Base-by-base conservation (phyloP, 805 yeast species). In the Yamadazyma laniorum region DNA sequence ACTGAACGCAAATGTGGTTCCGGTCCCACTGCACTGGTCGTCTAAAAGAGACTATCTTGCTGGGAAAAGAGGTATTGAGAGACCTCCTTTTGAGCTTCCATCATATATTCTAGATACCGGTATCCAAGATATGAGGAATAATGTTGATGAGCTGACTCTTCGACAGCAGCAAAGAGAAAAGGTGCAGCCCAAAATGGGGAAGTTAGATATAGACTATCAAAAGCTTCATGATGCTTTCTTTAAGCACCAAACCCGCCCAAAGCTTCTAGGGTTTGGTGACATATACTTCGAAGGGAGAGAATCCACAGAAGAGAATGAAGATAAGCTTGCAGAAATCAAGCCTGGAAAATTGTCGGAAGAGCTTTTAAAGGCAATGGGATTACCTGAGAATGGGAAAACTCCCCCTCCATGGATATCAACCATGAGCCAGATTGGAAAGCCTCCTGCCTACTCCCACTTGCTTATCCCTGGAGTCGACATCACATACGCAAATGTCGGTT, bases 151-250 rank as follows among this genome's bases (percentile, higher is more conserved):
- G 14, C 64, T 75, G 11, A 70, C 80, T 1, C 55, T 88, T 48
- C 80, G 84, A 53, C 93, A 85, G 51, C 72, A 75, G 52, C 82
- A 82, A 57, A 72, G 97, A 45, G 91, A 85, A 40, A 71, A 85
- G 35, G 95, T 89, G 0, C 96, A 87, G 57, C 96, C 96, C 0
- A 87, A 86, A 55, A 70, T 88, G 79, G 95, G 95, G 1, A 70
- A 80, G 36, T 58, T 91, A 16, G 98, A 91, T 56, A 75, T 93
- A 17, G 97, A 91, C 59, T 90, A 84, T 55, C 82, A 77, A 45
- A 84, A 79, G 46, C 60, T 91, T 15, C 80, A 87, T 54, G 85
- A 86, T 56, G 95, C 96, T 0, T 90, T 91, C 53, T 90, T 88
- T 72, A 82, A 82, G 54, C 65, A 75, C 51, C 96, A 91, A 52